Base-by-base conservation (phyloP, 2,329 filamentous ascomycete species). In the Daldinia eschscholtzii region DNA sequence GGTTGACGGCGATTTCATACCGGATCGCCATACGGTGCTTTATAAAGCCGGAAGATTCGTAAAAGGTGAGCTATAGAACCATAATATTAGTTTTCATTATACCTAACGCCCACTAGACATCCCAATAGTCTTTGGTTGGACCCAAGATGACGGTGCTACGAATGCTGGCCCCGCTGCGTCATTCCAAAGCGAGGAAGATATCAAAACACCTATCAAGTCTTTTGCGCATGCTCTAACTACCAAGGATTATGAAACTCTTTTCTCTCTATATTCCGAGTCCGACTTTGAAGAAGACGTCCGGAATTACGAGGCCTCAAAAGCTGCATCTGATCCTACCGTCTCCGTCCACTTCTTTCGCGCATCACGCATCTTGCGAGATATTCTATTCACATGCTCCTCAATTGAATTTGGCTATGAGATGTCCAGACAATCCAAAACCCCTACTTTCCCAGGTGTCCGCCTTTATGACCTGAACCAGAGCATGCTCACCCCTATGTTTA, bases 381-480 rank as follows among this genome's bases (percentile, higher is more conserved):
- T 74, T 1, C 18, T 74, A 6, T 73, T 74, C 56, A 65, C 73
- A 2, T 73, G 73, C 48, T 70, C 73, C 0, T 73, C 73, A 2
- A 65, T 74, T 2, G 64, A 61, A 46, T 73, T 73, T 33, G 72
- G 70, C 0, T 70, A 61, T 33, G 73, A 72, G 44, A 70, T 72
- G 50, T 64, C 61, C 1, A 65, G 50, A 7, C 73, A 73, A 23
- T 72, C 71, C 13, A 66, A 57, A 30, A 44, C 20, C 2, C 15
- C 65, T 3, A 18, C 3, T 7, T 72, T 70, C 42, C 18, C 70
- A 0, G 71, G 75, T 0, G 73, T 76, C 1, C 70, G 71, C 1
- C 52, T 73, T 15, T 78, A 78, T 55, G 64, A 68, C 33, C 48
- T 78, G n/a, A 78, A 78, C 42, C 76, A 78, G 58, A 77, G 71